Evolutionary conservation across 176 grass and related monocot species (phyloP).

Genomic region (Aegilops sharonensis): DNA sequence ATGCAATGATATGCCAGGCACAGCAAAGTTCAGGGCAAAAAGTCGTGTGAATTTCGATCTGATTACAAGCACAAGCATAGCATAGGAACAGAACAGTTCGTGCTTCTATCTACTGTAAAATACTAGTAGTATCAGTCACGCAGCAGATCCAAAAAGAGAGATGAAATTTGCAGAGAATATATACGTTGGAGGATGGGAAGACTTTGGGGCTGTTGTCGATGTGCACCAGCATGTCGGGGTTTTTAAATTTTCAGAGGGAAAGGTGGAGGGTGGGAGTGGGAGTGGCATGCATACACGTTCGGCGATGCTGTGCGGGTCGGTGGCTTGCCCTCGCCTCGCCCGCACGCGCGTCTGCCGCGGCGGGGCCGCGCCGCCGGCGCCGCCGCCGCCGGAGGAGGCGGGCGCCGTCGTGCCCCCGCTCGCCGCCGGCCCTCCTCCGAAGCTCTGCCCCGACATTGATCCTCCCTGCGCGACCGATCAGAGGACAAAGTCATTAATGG

Average conservation of each 20-base stretch:
- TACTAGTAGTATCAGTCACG: too few relatives aligned
- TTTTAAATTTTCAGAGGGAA: not conserved
- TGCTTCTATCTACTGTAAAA: too few relatives aligned
- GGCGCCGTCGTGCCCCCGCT: conserved; percentile 27
- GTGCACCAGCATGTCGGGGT: not conserved
- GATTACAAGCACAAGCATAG: too few relatives aligned
- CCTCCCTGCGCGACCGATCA: conserved; percentile 40
- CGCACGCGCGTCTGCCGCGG: conserved; percentile 67
- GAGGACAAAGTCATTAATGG: not conserved
- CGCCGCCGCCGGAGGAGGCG: conserved; percentile 3
- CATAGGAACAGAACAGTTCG: not conserved
- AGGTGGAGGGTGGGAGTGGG: not conserved
- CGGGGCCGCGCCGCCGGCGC: conserved; percentile 44
- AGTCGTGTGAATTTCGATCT: not conserved
- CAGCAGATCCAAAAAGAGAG: not conserved
- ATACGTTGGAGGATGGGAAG: not conserved
- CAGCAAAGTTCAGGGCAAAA: not conserved
- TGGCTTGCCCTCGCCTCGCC: conserved; percentile 76
- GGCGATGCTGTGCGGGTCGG: conserved; percentile 85
- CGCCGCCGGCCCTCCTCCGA: conserved; percentile 49
- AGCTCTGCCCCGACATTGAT: conserved; percentile 50
- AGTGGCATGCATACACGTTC: conserved; percentile 62
- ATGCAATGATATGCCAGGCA: not conserved
- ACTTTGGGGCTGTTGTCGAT: not conserved
- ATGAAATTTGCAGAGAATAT: conserved; percentile 16